Base-by-base conservation (phyloP, 768 basidiomycete species). In the Xerocomellus intermedius region DNA sequence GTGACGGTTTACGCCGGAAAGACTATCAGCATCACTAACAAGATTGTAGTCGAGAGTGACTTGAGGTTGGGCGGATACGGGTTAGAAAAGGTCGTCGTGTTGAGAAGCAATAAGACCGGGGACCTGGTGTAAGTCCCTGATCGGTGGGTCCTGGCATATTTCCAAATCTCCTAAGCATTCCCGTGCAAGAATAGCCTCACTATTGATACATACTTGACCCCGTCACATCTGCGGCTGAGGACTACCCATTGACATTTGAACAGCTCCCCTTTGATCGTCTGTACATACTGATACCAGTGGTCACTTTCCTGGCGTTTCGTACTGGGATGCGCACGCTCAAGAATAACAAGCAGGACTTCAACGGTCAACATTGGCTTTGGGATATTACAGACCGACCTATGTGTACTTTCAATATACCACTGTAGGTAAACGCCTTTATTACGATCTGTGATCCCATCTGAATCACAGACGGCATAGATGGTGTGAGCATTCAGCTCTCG, bases 231-330 rank as follows among this genome's bases (percentile, higher is more conserved):
- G 65, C 70, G 2, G 79, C 75, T 5, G 81, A 82, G 53, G 74
- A 75, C 44, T 72, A 76, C 17, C 75, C 77, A 48, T 73, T 91
- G 32, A 69, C 67, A 10, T 94, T 91, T 62, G 82, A 83, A 58
- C 86, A 90, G 65, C 75, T 89, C 7, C 84, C 87, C 0, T 93
- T 94, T 68, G 79, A 78, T 55, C 88, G 91, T 35, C 92, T 90
- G 16, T 93, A 83, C 71, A 91, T 95, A 55, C 64, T 94, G 14
- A n/a, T n/a, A n/a, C 93, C 0, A 90, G 88, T 3, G 92, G 93
- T 22, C 83, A 14, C 47, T 45, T 24, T 21, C 24, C n/a, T 47
- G 48, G 32, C 8, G 16, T 44, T 46, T 53, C 32, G 28, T 55
- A 89, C n/a, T n/a, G 26, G 87, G 90, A 89, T 19, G 82, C 85